Percentiles rank a stretch among this genome's conserved stretches.
Conservation (phyloP, 495 filamentous ascomycete genomes). For the Aspergillus bridgeri region DNA sequence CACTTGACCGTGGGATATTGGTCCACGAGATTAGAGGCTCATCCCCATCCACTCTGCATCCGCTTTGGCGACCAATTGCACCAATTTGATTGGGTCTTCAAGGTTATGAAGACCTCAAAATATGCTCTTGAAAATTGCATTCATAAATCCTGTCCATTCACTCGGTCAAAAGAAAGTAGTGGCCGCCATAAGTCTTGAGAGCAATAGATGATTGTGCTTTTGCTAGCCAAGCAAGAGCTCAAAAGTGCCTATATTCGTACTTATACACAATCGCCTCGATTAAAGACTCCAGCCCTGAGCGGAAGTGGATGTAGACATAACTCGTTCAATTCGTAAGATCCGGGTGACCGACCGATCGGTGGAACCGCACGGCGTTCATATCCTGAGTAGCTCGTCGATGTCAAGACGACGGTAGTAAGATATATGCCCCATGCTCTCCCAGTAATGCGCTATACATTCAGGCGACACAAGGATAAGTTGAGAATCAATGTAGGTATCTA, state of each 20-base stretch:
- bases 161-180: background rate
- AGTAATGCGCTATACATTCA: slow-evolving; percentile 76
- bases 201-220: background rate
- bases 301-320: slow-evolving; percentile 2
- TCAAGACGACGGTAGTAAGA: slow-evolving; percentile 77
- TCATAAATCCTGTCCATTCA: background rate
- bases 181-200: background rate
- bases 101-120: background rate
- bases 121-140: background rate
- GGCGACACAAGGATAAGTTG: slow-evolving; percentile 78
- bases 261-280: slow-evolving; percentile 1
- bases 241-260: background rate
- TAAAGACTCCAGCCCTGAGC: background rate
- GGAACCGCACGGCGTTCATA: slow-evolving; percentile 11
- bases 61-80: background rate
- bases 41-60: background rate
- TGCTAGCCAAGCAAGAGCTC: background rate
- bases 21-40: background rate
- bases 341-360: too few relatives aligned
- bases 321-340: slow-evolving; percentile 7
- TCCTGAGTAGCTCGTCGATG: slow-evolving; percentile 73
- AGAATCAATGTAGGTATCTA: slow-evolving; percentile 68
- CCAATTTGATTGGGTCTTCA: background rate
- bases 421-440: slow-evolving; percentile 74
- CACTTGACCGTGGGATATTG: background rate